Evolutionary conservation across 1,139 yeast genomes (phyloP).

Genomic region (Sugiyamaella pinicola): DNA sequence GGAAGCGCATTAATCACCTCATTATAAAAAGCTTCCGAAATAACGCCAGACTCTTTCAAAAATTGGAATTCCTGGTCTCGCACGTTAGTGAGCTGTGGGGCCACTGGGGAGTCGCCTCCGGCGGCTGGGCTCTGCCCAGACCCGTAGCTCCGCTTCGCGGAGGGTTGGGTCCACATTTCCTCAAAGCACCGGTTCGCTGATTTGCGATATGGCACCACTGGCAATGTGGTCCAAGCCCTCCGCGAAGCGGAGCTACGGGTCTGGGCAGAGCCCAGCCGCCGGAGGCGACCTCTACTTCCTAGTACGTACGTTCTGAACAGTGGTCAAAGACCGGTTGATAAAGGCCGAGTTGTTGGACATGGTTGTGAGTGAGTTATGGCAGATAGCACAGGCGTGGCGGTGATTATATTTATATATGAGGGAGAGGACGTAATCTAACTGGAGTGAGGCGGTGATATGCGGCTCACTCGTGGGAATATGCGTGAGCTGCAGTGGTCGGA

Average conservation of each 20-base stretch:
- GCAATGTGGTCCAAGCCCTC: neutral
- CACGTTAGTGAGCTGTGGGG: neutral
- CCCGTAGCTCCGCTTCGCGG: conserved; percentile 1
- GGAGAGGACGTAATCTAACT: neutral
- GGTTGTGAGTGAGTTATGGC: neutral
- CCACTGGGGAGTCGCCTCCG: neutral
- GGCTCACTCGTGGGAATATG: neutral
- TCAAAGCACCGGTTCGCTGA: neutral
- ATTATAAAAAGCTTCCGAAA: conserved; percentile 59
- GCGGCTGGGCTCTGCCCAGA: conserved; percentile 9
- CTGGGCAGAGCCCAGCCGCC: conserved; percentile 11
- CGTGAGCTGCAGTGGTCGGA: too few species aligned
- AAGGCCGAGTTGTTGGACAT: conserved; percentile 33
- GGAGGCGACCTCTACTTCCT: conserved; percentile 1
- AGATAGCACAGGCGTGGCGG: neutral
- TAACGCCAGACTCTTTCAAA: conserved; percentile 73
- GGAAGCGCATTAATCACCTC: conserved; percentile 61
- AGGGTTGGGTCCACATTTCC: too few species aligned
- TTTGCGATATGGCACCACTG: neutral
- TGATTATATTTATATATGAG: neutral
- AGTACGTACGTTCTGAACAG: conserved; percentile 61
- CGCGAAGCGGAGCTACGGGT: neutral
- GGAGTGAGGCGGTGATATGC: neutral
- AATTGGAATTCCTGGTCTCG: conserved; percentile 66
- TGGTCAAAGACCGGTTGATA: conserved; percentile 76